Evolutionary conservation across 2,329 filamentous ascomycete species (phyloP).

Genomic region (Apiospora malaysiana): DNA sequence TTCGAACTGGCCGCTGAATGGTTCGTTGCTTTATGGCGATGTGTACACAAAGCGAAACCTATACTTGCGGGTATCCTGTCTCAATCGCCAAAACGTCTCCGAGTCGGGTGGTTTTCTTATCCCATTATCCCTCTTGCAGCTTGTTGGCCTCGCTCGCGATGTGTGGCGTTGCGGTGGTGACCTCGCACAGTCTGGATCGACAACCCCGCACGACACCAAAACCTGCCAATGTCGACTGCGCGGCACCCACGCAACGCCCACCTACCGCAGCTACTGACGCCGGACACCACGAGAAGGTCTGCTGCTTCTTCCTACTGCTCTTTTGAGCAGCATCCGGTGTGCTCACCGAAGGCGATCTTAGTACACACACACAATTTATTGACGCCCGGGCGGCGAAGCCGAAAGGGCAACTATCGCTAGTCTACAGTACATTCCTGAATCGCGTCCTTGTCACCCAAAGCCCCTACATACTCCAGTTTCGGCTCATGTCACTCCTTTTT

Average conservation of each 20-base stretch:
- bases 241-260: not conserved
- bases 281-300: constrained; percentile 1
- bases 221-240: not conserved
- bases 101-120: constrained; percentile 11
- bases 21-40: not conserved
- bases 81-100: not conserved
- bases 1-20: not conserved
- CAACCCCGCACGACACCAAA: not conserved
- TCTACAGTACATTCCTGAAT: too few relatives aligned
- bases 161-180: not conserved
- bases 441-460: too few relatives aligned
- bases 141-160: not conserved
- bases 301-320: not conserved
- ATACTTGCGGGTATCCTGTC: not conserved
- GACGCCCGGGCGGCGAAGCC: too few relatives aligned
- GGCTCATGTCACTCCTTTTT: too few relatives aligned
- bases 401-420: too few relatives aligned
- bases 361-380: too few relatives aligned
- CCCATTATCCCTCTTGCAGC: not conserved
- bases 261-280: not conserved
- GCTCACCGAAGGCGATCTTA: not conserved
- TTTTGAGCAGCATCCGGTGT: not conserved
- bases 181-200: not conserved
- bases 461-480: too few relatives aligned
- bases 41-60: not conserved